Evolutionary conservation across 768 basidiomycete species (phyloP).

Genomic region (Cystobasidium ongulense): DNA sequence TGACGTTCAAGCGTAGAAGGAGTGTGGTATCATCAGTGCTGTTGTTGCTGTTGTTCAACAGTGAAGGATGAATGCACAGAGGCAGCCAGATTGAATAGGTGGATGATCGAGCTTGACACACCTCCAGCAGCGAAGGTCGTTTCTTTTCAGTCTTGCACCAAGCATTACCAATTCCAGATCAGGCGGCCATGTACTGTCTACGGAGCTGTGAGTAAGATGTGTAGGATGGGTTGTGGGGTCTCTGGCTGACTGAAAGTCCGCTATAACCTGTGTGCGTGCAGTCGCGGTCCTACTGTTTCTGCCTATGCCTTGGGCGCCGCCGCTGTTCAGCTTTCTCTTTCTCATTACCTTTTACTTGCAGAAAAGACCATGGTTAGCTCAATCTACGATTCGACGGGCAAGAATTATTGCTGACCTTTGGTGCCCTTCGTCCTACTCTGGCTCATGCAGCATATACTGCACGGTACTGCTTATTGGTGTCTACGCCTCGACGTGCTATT

Average conservation of each 20-base stretch:
- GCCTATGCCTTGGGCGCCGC: constrained; percentile 8
- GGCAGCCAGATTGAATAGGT: not conserved
- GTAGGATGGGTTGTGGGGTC: too few relatives aligned
- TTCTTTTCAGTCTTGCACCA: not conserved
- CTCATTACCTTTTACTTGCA: constrained; percentile 12
- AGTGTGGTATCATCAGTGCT: not conserved
- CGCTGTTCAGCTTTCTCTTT: constrained; percentile 1
- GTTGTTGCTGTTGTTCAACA: not conserved
- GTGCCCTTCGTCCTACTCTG: not conserved
- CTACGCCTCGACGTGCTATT: constrained; percentile 11
- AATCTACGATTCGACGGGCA: not conserved
- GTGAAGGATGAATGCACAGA: not conserved
- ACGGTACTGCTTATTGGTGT: constrained; percentile 11
- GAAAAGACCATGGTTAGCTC: constrained; percentile 15
- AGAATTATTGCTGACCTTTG: not conserved
- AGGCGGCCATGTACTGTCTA: constrained; percentile 25
- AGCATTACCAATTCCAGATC: not conserved
- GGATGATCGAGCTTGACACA: not conserved
- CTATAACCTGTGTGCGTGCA: too few relatives aligned
- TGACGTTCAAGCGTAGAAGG: not conserved
- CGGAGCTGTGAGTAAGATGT: constrained; percentile 29
- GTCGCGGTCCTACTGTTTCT: constrained; percentile 21
- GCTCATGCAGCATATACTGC: constrained; percentile 20
- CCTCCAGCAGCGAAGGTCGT: not conserved
- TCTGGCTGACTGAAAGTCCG: not conserved